Percentiles rank a stretch among this genome's conserved stretches.
These are phyloP conservation scores for Xylaria curta DNA, from an alignment of 495 filamentous ascomycete species.

Conservation along the genomic window DNA sequence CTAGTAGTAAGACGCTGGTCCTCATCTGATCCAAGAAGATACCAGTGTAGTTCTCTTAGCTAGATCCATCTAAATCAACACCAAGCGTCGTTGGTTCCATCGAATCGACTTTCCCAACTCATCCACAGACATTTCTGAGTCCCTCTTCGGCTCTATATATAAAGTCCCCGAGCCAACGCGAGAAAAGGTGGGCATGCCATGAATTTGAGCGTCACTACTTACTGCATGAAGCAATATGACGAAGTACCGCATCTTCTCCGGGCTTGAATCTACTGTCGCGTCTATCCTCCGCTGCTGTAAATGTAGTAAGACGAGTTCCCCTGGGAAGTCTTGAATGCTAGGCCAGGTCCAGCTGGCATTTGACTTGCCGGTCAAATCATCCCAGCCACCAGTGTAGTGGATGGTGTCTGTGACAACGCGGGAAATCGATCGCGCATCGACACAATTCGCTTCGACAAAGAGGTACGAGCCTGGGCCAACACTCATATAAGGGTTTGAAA, in stretches of 20 bases:
- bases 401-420: not conserved
- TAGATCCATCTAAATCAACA: not conserved
- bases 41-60: not conserved
- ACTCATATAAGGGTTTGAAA: not conserved
- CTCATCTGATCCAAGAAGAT: no score
- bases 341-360: not conserved
- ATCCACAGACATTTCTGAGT: not conserved
- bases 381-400: not conserved
- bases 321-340: not conserved
- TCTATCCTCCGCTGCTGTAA: not conserved
- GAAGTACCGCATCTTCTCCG: not conserved
- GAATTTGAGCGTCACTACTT: not conserved
- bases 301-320: not conserved
- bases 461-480: not conserved
- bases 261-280: not conserved
- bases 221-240: not conserved
- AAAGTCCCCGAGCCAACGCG: not conserved
- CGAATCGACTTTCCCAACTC: not conserved
- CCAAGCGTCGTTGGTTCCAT: not conserved
- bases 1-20: no score
- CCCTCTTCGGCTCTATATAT: not conserved
- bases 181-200: not conserved
- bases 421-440: not conserved
- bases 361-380: not conserved
- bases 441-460: not conserved